A percentile compares a stretch with the other conserved stretches of the same genome.
phyloP scores from a whole-genome alignment of 1,284 basidiomycete genomes.

The Ganoderma meredithae region DNA sequence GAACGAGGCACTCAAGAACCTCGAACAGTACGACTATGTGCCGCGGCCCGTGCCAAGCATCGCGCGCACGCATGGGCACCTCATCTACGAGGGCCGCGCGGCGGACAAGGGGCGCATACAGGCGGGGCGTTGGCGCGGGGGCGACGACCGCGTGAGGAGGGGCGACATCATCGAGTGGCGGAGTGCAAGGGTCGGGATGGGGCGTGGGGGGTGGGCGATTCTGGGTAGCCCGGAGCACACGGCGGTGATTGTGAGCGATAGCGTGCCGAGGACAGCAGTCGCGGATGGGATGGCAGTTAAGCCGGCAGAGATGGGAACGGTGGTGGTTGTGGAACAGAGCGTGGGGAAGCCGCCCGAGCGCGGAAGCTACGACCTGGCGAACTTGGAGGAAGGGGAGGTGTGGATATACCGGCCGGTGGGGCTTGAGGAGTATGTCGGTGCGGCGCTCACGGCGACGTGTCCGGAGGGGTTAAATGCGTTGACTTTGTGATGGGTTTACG shows the following conservation, averaged over 20 bases:
- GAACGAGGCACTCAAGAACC: constrained; percentile 55
- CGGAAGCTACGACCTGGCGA: constrained; percentile 41
- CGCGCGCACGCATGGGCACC: constrained; percentile 61
- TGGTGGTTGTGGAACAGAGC: constrained; percentile 49
- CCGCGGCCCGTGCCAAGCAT: constrained; percentile 57
- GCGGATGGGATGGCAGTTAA: constrained; percentile 36
- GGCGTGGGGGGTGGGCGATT: constrained; percentile 31
- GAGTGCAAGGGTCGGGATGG: constrained; percentile 46
- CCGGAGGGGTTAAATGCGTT: constrained; percentile 35
- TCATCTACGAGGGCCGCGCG: constrained; percentile 56
- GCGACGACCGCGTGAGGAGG: constrained; percentile 56
- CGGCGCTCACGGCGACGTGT: constrained; percentile 34
- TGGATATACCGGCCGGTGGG: constrained; percentile 51
- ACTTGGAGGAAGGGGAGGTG: constrained; percentile 46
- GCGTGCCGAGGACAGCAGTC: constrained; percentile 36
- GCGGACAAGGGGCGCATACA: constrained; percentile 41
- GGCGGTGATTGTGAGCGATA: constrained; percentile 44
- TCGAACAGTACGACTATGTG: constrained; percentile 51
- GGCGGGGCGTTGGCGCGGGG: constrained; percentile 59
- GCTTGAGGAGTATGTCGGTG: constrained; percentile 45
- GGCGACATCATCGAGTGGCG: constrained; percentile 68
- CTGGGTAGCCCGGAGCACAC: constrained; percentile 48
- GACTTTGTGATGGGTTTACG: constrained; percentile 17
- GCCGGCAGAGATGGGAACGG: constrained; percentile 39
- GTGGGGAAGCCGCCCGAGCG: constrained; percentile 40